phyloP scores from a whole-genome alignment of 768 basidiomycete genomes.

The Collybiopsis luxurians region DNA sequence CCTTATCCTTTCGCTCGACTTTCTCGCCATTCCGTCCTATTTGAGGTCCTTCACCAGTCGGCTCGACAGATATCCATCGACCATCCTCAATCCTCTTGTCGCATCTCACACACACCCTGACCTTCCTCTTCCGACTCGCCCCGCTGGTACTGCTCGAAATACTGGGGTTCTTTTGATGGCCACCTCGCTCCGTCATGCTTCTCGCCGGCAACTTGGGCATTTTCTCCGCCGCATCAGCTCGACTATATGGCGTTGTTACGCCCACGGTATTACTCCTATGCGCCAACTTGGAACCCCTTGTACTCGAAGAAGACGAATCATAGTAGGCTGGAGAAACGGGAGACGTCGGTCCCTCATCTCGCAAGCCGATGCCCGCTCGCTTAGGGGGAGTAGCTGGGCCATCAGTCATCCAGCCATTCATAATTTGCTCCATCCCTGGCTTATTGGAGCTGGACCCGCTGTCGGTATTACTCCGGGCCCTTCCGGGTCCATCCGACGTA shows the following conservation, averaged over 20 bases:
- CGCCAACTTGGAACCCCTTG: slow-evolving; percentile 12
- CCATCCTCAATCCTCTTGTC: slow-evolving; percentile 69
- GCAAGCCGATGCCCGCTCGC: not conserved
- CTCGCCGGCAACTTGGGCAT: slow-evolving; percentile 55
- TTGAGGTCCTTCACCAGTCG: slow-evolving; percentile 39
- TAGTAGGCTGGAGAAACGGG: not conserved
- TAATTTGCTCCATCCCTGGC: slow-evolving; percentile 39
- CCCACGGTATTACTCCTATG: slow-evolving; percentile 55
- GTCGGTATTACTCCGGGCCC: slow-evolving; percentile 22
- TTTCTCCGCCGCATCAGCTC: slow-evolving; percentile 33
- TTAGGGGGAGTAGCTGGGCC: not conserved
- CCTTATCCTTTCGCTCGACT: not conserved
- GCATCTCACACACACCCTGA: slow-evolving; percentile 66
- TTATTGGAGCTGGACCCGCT: slow-evolving; percentile 11
- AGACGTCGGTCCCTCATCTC: not conserved
- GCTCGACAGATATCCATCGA: slow-evolving; percentile 75
- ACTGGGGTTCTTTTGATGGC: slow-evolving; percentile 20
- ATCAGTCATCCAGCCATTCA: slow-evolving; percentile 52
- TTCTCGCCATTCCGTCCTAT: not conserved
- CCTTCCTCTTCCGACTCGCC: slow-evolving; percentile 28
- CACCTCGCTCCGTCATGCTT: slow-evolving; percentile 40
- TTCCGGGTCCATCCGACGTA: slow-evolving; percentile 2
- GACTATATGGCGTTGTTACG: slow-evolving; percentile 28
- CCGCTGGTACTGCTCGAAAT: not conserved
- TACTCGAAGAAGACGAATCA: not conserved